Base-by-base conservation (phyloP, 768 basidiomycete species). In the Trametes gibbosa region DNA sequence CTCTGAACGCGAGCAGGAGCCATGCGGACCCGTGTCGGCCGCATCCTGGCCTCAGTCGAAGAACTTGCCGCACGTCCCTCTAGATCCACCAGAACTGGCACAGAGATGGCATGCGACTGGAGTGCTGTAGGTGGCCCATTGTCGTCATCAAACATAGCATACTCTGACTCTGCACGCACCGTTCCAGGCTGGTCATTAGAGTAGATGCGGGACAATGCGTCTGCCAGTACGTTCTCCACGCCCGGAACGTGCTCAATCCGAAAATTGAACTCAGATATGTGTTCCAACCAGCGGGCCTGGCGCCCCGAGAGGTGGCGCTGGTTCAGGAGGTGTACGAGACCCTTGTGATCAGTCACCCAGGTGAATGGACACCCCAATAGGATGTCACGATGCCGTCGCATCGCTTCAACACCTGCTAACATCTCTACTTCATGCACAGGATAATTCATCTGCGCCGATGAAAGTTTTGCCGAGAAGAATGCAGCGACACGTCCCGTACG, bases 381-480 rank as follows among this genome's bases (percentile, higher is more conserved):
- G n/a, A 68, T 50, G 29, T 62, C 16, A 58, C 64, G 16, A 70
- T 69, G 57, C 60, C 72, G 72, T 34, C 71, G 73, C 54, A 81
- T 58, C 0, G 76, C 69, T 43, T 79, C 75, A 0, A 81, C 66
- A 0, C 73, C 71, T 0, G 71, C 71, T 17, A 74, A 52, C 29
- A 73, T 54, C 39, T 79, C 77, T 2, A 72, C 64, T 58, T 78
- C 76, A 50, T 75, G 75, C 0, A 76, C 75, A n/a, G 74, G 72
- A 50, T 79, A 78, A 39, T 72, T 70, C 50, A 62, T 55, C 27
- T 73, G 68, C 0, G 70, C 64, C 0, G 67, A 13, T 2, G 46
- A 65, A 14, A 73, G 59, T 43, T 73, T 73, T 14, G 62, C 69
- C 0, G 68, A 73, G 55, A 56, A 71, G 55, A 73, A 72, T 0